Evolutionary conservation across 805 yeast genomes (phyloP).

Genomic region (Ogataea pilisensis): DNA sequence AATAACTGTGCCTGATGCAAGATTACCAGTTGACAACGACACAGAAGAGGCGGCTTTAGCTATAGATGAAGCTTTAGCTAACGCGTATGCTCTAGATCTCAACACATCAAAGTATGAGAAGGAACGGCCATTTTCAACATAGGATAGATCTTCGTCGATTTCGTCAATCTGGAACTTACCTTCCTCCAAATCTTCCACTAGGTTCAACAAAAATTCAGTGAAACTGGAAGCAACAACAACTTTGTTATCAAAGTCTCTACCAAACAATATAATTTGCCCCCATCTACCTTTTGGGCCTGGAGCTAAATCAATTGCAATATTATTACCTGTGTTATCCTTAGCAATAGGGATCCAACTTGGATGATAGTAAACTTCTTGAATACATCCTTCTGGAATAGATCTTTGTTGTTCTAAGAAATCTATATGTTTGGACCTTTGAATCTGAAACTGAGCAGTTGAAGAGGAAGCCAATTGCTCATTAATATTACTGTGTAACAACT

Average conservation of each 20-base stretch:
- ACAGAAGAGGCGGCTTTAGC: background rate
- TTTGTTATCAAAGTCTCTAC: slow-evolving; percentile 90
- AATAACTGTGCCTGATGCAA: slow-evolving; percentile 2
- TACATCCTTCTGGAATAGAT: slow-evolving; percentile 72
- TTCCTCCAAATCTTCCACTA: slow-evolving; percentile 82
- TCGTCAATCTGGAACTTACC: slow-evolving; percentile 75
- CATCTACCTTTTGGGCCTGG: slow-evolving; percentile 74
- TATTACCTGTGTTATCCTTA: slow-evolving; percentile 87
- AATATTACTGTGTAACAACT: slow-evolving; percentile 4
- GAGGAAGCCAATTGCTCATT: too few relatives aligned
- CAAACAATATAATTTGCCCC: slow-evolving; percentile 92
- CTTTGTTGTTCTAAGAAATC: slow-evolving; percentile 48
- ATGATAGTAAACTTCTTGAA: slow-evolving; percentile 80
- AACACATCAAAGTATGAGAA: slow-evolving; percentile 69
- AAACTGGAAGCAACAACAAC: slow-evolving; percentile 82
- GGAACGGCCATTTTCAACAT: slow-evolving; percentile 31
- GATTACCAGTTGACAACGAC: background rate
- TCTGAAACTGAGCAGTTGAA: slow-evolving; percentile 14
- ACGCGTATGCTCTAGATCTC: slow-evolving; percentile 53
- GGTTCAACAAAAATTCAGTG: slow-evolving; percentile 79
- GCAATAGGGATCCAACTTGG: slow-evolving; percentile 89
- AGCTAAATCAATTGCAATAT: slow-evolving; percentile 83
- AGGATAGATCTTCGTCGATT: slow-evolving; percentile 53
- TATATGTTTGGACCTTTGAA: slow-evolving; percentile 20
- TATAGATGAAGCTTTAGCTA: slow-evolving; percentile 14